Conservation (phyloP, 2,329 filamentous ascomycete genomes). For the Zalaria sp. region DNA sequence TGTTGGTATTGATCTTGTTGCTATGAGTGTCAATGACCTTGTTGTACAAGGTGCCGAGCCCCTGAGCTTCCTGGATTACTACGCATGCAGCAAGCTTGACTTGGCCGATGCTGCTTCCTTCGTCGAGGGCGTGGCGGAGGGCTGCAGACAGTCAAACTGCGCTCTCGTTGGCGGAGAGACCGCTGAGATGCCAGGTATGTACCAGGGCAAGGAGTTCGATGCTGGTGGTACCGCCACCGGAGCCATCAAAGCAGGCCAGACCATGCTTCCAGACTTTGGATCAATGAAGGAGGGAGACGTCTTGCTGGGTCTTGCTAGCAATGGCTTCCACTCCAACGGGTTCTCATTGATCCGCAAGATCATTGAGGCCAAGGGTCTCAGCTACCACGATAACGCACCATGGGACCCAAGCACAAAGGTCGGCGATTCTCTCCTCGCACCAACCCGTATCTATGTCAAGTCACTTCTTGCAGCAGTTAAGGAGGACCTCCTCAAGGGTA, state of each 20-base stretch:
- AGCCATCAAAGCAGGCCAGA: slow-evolving; percentile 51
- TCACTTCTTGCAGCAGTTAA: slow-evolving; percentile 44
- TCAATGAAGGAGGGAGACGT: slow-evolving; percentile 73
- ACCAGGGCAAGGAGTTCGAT: slow-evolving; percentile 79
- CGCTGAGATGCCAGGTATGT: slow-evolving; percentile 96
- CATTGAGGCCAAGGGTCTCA: slow-evolving; percentile 58
- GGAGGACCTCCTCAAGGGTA: slow-evolving; percentile 63
- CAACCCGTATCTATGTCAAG: slow-evolving; percentile 88
- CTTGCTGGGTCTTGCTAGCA: slow-evolving; percentile 71
- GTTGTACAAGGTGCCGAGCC: slow-evolving; percentile 92
- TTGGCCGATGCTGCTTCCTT: slow-evolving; percentile 69
- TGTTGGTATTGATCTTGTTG: slow-evolving; percentile 90
- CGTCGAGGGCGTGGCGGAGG: slow-evolving; percentile 76
- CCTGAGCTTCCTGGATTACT: slow-evolving; percentile 95
- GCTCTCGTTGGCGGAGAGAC: slow-evolving; percentile 95
- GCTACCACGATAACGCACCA: slow-evolving; percentile 59
- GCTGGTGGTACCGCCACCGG: slow-evolving; percentile 83
- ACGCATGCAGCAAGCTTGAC: slow-evolving; percentile 80
- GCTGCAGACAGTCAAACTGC: slow-evolving; percentile 73
- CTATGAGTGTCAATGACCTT: slow-evolving; percentile 98
- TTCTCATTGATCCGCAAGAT: slow-evolving; percentile 94
- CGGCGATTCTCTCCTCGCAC: slow-evolving; percentile 69
- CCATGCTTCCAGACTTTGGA: slow-evolving; percentile 60
- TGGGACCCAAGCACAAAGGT: slow-evolving; percentile 54
- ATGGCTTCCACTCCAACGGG: slow-evolving; percentile 87